These are phyloP conservation scores for Mycosphaerella arachidis DNA, from an alignment of 2,329 filamentous ascomycete genomes.

Conservation along the genomic window DNA sequence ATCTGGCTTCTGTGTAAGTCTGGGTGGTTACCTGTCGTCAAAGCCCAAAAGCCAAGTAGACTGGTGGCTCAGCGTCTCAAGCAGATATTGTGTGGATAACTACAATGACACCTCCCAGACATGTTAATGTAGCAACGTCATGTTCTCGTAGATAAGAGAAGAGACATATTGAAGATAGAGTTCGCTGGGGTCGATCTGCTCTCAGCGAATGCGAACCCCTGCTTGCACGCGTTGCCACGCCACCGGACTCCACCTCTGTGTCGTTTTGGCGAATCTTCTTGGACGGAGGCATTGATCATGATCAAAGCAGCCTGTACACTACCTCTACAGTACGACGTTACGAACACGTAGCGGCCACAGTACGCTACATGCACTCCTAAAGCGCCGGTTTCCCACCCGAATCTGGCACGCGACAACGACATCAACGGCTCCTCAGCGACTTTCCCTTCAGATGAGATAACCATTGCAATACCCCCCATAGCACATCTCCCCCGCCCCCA, in stretches of 20 bases:
- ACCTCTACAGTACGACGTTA: not conserved
- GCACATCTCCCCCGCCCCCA: not conserved
- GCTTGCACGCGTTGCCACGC: not conserved
- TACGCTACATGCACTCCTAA: not conserved
- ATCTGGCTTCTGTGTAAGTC: too few relatives aligned
- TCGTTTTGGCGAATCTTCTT: not conserved
- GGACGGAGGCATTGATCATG: not conserved
- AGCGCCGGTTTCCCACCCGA: not conserved
- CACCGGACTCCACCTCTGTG: not conserved
- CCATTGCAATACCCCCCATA: not conserved
- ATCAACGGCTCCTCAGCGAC: not conserved
- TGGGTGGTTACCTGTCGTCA: too few relatives aligned
- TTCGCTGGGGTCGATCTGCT: not conserved
- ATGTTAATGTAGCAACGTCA: too few relatives aligned
- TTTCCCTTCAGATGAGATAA: not conserved
- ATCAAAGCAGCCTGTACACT: not conserved
- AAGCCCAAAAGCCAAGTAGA: too few relatives aligned
- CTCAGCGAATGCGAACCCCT: not conserved
- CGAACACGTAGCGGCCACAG: not conserved
- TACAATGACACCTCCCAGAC: too few relatives aligned
- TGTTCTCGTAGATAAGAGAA: too few relatives aligned
- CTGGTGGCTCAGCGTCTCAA: too few relatives aligned
- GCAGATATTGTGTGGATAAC: too few relatives aligned
- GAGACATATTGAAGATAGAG: too few relatives aligned
- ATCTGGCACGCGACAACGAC: not conserved